These are phyloP conservation scores for Magnusiomyces suaveolens DNA, from an alignment of 1,139 yeast species.

Conservation along the genomic window DNA sequence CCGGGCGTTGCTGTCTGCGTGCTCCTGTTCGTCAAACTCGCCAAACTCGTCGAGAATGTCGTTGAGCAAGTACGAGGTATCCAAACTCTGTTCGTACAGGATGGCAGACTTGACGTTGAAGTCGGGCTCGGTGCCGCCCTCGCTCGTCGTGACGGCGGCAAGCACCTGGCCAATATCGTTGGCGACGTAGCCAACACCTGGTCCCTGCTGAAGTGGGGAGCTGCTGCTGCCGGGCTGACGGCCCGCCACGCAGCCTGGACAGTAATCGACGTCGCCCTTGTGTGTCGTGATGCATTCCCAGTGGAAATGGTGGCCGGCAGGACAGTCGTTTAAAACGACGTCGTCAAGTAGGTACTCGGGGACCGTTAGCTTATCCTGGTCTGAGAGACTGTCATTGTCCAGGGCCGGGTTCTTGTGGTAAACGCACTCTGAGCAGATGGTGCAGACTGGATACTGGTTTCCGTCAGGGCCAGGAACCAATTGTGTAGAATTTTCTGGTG, in stretches of 20 bases:
- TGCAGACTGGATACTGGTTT: neutral
- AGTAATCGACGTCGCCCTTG: slow-evolving; percentile 12
- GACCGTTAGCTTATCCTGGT: neutral
- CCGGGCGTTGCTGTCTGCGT: neutral
- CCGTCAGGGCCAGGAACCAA: neutral
- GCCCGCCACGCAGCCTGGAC: slow-evolving; percentile 17
- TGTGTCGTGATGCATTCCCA: slow-evolving; percentile 20
- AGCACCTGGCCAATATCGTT: slow-evolving; percentile 12
- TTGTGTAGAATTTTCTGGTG: neutral
- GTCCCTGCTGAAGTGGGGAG: neutral
- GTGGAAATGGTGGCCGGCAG: slow-evolving; percentile 19
- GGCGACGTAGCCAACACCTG: slow-evolving; percentile 6
- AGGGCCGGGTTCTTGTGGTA: neutral
- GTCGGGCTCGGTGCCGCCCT: slow-evolving; percentile 18
- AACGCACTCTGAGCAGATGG: neutral
- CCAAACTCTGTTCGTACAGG: slow-evolving; percentile 15
- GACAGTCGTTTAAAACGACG: slow-evolving; percentile 7
- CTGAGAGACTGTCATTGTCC: neutral
- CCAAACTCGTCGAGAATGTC: neutral
- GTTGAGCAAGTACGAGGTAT: slow-evolving; percentile 14
- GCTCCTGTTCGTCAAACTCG: neutral
- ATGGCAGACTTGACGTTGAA: slow-evolving; percentile 18
- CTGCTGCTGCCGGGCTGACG: neutral
- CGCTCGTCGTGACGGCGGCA: slow-evolving; percentile 16
- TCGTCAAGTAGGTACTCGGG: neutral